Evolutionary conservation across 257 asterid species (phyloP).

Genomic region (Ilex asprella): DNA sequence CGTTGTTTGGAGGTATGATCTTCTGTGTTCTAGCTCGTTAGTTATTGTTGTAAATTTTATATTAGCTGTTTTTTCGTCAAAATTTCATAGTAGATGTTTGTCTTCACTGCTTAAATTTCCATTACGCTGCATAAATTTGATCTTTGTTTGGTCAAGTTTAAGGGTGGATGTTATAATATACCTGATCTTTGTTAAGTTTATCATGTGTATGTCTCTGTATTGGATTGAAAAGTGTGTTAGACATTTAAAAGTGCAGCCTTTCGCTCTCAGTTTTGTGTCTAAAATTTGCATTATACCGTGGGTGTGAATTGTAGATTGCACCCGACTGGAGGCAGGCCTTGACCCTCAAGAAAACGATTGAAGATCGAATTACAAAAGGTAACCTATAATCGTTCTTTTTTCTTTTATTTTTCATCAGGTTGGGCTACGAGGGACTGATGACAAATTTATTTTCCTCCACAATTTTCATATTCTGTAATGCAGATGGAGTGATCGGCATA

Average conservation of each 20-base stretch:
- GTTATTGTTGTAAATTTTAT: not conserved
- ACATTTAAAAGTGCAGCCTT: too few species aligned
- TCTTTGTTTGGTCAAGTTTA: not conserved
- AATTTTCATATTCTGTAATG: conserved; percentile 4
- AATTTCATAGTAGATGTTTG: not conserved
- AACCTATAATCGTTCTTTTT: not conserved
- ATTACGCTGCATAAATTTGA: not conserved
- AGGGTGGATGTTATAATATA: too few species aligned
- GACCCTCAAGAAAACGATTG: conserved; percentile 50
- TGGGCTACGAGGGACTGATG: not conserved
- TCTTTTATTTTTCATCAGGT: not conserved
- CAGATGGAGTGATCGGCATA: conserved; percentile 79
- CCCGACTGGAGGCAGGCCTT: conserved; percentile 78
- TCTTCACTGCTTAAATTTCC: conserved; percentile 1
- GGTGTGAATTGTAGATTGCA: conserved; percentile 38
- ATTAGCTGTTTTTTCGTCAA: not conserved
- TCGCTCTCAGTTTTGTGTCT: too few species aligned
- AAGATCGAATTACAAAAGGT: conserved; percentile 71
- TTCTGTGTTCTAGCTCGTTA: not conserved
- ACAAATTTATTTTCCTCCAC: not conserved
- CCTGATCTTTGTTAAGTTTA: too few species aligned
- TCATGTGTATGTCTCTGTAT: too few species aligned
- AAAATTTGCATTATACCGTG: not conserved
- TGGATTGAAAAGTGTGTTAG: too few species aligned
- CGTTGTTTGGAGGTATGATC: conserved; percentile 67